phyloP scores from a whole-genome alignment of 108 stramenopile species.

The Stephanodiscus triporus region DNA sequence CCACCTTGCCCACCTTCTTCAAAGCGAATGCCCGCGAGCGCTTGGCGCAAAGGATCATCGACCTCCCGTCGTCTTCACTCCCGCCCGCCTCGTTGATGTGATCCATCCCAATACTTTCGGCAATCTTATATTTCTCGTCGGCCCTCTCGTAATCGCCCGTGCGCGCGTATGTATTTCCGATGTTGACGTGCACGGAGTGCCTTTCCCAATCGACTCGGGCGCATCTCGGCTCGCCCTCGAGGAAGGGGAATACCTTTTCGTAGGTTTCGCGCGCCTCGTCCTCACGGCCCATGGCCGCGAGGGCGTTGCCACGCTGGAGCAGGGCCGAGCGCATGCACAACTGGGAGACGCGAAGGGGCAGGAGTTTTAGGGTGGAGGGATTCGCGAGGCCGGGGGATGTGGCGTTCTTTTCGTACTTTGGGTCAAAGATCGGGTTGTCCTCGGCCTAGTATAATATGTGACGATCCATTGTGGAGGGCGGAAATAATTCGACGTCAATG shows the following conservation, averaged over 20 bases:
- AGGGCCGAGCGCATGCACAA: constrained; percentile 84
- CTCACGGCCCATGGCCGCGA: constrained; percentile 78
- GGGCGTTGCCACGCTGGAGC: constrained; percentile 86
- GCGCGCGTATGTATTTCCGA: constrained; percentile 86
- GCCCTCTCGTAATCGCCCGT: constrained; percentile 76
- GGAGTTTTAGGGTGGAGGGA: constrained; percentile 66
- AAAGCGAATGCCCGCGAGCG: constrained; percentile 80
- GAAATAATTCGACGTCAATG: constrained; percentile 3
- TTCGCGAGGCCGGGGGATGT: constrained; percentile 84
- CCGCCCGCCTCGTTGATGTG: constrained; percentile 77
- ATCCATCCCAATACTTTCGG: constrained; percentile 78
- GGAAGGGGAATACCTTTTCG: constrained; percentile 70
- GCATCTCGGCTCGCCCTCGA: constrained; percentile 81
- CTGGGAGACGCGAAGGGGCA: constrained; percentile 80
- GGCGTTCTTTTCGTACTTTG: constrained; percentile 86
- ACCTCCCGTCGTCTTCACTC: constrained; percentile 82
- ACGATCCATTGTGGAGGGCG: not conserved
- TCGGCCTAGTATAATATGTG: constrained; percentile 54
- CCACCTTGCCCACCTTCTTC: constrained; percentile 76
- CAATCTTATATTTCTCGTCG: constrained; percentile 68
- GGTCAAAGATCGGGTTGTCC: constrained; percentile 67
- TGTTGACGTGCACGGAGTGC: constrained; percentile 79
- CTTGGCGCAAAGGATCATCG: constrained; percentile 82
- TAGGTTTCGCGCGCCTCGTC: constrained; percentile 82
- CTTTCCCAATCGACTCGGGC: constrained; percentile 91